Conservation (phyloP, 352 stramenopile species). For the Pythium dissimile region DNA sequence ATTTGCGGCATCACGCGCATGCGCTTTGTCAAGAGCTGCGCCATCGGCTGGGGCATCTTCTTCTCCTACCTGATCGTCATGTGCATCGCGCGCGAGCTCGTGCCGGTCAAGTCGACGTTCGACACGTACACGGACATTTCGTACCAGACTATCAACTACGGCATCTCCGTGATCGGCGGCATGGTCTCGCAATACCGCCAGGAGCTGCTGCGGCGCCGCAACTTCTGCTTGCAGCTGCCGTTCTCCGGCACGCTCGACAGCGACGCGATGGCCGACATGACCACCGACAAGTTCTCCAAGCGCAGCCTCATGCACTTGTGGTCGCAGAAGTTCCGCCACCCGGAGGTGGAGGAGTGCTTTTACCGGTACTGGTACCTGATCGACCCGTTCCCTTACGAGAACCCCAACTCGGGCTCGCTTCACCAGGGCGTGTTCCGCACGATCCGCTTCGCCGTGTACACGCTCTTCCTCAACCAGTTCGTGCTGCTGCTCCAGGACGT, state of each 20-base stretch:
- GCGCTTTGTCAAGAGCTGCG: slow-evolving; percentile 71
- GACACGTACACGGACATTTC: slow-evolving; percentile 73
- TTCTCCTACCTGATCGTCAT: slow-evolving; percentile 65
- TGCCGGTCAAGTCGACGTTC: slow-evolving; percentile 37
- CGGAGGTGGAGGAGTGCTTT: slow-evolving; percentile 74
- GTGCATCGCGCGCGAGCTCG: slow-evolving; percentile 35
- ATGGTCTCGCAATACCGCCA: slow-evolving; percentile 86
- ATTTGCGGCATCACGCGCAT: slow-evolving; percentile 85
- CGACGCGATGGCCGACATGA: slow-evolving; percentile 56
- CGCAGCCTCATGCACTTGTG: slow-evolving; percentile 57
- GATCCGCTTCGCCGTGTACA: slow-evolving; percentile 74
- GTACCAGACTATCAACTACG: slow-evolving; percentile 84
- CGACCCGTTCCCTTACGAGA: slow-evolving; percentile 79
- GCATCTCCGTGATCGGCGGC: slow-evolving; percentile 69
- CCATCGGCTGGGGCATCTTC: slow-evolving; percentile 70
- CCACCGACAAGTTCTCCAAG: slow-evolving; percentile 73
- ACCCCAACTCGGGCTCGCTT: slow-evolving; percentile 72
- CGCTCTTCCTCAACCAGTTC: slow-evolving; percentile 64
- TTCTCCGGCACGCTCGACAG: slow-evolving; percentile 69
- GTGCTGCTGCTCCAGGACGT: slow-evolving; percentile 74
- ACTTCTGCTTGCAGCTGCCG: slow-evolving; percentile 73
- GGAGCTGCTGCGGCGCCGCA: slow-evolving; percentile 66
- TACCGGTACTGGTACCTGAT: slow-evolving; percentile 87
- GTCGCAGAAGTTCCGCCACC: slow-evolving; percentile 70
- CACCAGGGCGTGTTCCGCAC: slow-evolving; percentile 69